Conservation (phyloP, 106 monocot species). For the Hemerocallis citrina region DNA sequence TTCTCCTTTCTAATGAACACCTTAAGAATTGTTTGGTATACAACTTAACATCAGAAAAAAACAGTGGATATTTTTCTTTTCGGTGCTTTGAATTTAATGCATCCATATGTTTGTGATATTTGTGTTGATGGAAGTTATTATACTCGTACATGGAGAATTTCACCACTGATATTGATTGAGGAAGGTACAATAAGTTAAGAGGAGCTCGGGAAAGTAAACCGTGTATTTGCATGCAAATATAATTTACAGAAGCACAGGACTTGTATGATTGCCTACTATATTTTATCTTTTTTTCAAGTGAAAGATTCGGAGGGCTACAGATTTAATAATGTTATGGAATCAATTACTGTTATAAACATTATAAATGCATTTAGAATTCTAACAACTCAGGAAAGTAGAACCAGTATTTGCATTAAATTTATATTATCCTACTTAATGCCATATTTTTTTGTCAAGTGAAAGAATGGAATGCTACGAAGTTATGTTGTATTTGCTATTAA, state of each 20-base stretch:
- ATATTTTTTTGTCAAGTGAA: too few species aligned
- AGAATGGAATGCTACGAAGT: too few species aligned
- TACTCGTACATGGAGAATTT: neutral
- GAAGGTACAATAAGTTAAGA: neutral
- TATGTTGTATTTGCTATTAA: too few species aligned
- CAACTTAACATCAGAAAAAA: neutral
- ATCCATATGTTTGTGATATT: neutral
- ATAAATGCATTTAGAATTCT: too few species aligned
- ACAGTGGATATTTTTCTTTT: neutral
- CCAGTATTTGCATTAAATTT: too few species aligned
- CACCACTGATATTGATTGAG: neutral
- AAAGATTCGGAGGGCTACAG: too few species aligned
- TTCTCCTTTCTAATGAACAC: neutral
- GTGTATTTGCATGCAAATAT: neutral
- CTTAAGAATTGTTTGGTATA: neutral
- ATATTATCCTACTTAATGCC: too few species aligned
- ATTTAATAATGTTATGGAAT: neutral
- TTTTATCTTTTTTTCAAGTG: neutral
- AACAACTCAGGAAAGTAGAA: too few species aligned
- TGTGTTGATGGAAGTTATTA: neutral
- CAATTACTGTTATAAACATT: neutral
- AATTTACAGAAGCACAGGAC: neutral
- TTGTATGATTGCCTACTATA: neutral
- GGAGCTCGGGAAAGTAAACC: neutral
- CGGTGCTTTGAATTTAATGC: neutral